A percentile compares a stretch with the other conserved stretches of the same genome.
These are phyloP conservation scores for Cyclotella sp. DNA, from an alignment of 108 stramenopile genomes.

Conservation along the genomic window DNA sequence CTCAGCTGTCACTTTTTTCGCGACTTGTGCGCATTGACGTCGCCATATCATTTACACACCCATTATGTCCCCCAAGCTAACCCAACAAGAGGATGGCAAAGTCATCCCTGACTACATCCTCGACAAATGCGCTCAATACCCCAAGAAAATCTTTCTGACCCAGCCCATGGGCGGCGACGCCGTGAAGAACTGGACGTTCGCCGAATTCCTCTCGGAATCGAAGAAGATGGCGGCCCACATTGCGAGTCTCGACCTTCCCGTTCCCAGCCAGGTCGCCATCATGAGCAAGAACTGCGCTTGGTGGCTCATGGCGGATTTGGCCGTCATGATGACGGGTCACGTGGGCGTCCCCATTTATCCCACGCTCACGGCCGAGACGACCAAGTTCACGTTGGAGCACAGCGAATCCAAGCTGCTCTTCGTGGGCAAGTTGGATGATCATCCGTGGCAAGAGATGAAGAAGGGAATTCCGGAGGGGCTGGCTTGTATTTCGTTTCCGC, in stretches of 20 bases:
- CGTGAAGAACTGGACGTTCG: conserved; percentile 65
- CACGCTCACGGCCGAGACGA: conserved; percentile 75
- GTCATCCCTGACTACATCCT: conserved; percentile 71
- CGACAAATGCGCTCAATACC: conserved; percentile 63
- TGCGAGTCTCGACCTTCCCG: conserved; percentile 51
- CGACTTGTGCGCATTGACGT: no score
- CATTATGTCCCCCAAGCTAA: conserved; percentile 14
- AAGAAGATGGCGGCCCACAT: conserved; percentile 77
- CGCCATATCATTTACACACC: not conserved
- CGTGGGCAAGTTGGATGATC: conserved; percentile 78
- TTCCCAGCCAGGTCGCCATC: conserved; percentile 69
- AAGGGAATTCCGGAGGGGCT: conserved; percentile 66
- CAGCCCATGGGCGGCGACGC: conserved; percentile 75
- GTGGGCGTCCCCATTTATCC: conserved; percentile 75
- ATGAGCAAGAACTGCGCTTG: conserved; percentile 79
- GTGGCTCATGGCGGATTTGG: conserved; percentile 85
- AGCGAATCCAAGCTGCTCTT: conserved; percentile 78
- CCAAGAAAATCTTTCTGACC: conserved; percentile 62
- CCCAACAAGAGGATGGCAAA: conserved; percentile 45
- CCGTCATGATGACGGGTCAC: conserved; percentile 77
- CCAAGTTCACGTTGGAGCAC: conserved; percentile 74
- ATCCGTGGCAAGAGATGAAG: conserved; percentile 81
- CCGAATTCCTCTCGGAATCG: conserved; percentile 67
- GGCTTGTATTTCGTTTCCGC: conserved; percentile 66
- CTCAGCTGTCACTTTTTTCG: no score